Conservation (phyloP, 306 rosid species). For the Comarum palustre region DNA sequence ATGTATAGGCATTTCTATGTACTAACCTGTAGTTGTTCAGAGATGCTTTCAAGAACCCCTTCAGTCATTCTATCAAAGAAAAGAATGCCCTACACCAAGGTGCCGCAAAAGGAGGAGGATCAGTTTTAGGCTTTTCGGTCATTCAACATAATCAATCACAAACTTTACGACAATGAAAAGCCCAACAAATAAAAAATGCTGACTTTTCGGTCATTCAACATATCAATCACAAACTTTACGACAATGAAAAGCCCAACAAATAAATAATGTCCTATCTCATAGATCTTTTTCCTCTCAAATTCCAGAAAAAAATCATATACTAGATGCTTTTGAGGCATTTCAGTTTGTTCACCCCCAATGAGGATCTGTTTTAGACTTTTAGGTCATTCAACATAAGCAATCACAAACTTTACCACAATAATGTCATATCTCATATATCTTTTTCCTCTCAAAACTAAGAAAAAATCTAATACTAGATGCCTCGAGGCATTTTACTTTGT, state of each 20-base stretch:
- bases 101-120: constrained; percentile 16
- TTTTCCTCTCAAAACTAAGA: background rate
- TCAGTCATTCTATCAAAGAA: constrained; percentile 93
- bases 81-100: constrained; percentile 60
- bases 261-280: background rate
- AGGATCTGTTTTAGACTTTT: background rate
- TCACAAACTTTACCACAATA: background rate
- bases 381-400: background rate
- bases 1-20: constrained; percentile 1
- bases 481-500: background rate
- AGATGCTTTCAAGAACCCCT: constrained; percentile 59
- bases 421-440: background rate
- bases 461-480: background rate
- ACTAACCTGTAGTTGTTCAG: constrained; percentile 65
- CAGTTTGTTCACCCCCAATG: no score
- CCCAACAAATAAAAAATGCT: background rate
- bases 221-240: background rate
- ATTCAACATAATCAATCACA: background rate
- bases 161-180: background rate
- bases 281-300: background rate
- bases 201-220: no score
- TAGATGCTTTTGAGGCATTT: no score
- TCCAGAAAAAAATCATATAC: background rate
- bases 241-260: background rate
- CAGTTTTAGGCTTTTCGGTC: background rate